phyloP scores from a whole-genome alignment of 768 basidiomycete genomes.

The Auriscalpium microsporum region DNA sequence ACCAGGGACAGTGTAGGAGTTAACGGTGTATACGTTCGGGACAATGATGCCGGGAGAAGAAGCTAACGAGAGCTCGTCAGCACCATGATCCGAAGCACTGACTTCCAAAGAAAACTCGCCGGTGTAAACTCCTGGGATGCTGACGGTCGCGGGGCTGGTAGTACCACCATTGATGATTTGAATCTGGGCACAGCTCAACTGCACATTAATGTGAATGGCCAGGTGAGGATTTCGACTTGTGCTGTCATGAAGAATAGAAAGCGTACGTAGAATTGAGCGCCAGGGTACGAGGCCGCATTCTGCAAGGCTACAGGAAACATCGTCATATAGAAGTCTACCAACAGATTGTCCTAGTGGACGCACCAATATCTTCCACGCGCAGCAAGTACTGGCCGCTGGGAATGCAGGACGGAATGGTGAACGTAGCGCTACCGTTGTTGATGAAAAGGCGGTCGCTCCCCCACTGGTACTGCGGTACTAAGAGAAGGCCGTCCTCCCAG shows the following conservation, averaged over 20 bases:
- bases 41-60: background rate
- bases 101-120: slow-evolving; percentile 9
- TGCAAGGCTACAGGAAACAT: slow-evolving; percentile 30
- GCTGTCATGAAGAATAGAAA: background rate
- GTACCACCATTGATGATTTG: slow-evolving; percentile 27
- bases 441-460: slow-evolving; percentile 38
- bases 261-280: slow-evolving; percentile 46
- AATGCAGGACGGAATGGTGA: slow-evolving; percentile 23
- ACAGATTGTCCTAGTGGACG: too few relatives aligned
- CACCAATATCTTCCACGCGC: slow-evolving; percentile 41
- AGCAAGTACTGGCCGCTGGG: slow-evolving; percentile 19
- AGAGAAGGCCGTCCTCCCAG: slow-evolving; percentile 33
- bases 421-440: slow-evolving; percentile 40
- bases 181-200: slow-evolving; percentile 32
- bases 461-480: slow-evolving; percentile 28
- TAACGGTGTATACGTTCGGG: background rate
- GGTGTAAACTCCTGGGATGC: slow-evolving; percentile 30
- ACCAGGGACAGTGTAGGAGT: background rate
- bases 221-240: too few relatives aligned
- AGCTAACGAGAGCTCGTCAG: background rate
- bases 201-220: background rate
- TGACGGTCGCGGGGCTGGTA: slow-evolving; percentile 24
- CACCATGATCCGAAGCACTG: background rate
- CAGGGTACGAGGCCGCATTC: slow-evolving; percentile 37
- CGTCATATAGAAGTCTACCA: too few relatives aligned